Percentiles rank a stretch among this genome's conserved stretches.
phyloP scores from a whole-genome alignment of 768 basidiomycete genomes.

The Tulasnella sp. region DNA sequence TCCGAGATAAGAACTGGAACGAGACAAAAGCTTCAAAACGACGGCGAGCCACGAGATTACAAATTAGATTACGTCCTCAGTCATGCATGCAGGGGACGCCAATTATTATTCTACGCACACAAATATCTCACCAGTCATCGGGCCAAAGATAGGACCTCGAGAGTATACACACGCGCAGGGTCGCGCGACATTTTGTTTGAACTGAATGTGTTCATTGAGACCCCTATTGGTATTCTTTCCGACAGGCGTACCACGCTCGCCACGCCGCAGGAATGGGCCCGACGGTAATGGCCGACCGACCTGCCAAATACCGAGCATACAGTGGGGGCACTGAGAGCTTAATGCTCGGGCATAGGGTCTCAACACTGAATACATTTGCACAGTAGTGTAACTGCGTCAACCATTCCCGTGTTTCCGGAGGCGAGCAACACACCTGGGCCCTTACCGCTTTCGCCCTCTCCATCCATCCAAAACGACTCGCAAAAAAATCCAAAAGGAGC shows the following conservation, averaged over 20 bases:
- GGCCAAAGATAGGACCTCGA: constrained; percentile 1
- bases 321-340: not conserved
- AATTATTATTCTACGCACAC: not conserved
- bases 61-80: not conserved
- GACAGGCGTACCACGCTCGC: not conserved
- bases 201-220: not conserved
- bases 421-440: not conserved
- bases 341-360: not conserved
- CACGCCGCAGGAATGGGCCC: not conserved
- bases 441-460: not conserved
- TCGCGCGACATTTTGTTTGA: not conserved
- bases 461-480: not conserved
- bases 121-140: not conserved
- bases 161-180: not conserved
- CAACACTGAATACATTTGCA: not conserved
- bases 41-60: not conserved
- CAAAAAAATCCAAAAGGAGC: no score
- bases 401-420: not conserved
- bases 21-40: no score
- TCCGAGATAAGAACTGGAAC: not conserved
- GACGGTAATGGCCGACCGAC: not conserved
- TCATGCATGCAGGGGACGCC: not conserved
- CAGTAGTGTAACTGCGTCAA: not conserved
- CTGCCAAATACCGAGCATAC: no score
- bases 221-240: not conserved